phyloP scores from a whole-genome alignment of 1,284 basidiomycete species.

The Puccinia sorghi region DNA sequence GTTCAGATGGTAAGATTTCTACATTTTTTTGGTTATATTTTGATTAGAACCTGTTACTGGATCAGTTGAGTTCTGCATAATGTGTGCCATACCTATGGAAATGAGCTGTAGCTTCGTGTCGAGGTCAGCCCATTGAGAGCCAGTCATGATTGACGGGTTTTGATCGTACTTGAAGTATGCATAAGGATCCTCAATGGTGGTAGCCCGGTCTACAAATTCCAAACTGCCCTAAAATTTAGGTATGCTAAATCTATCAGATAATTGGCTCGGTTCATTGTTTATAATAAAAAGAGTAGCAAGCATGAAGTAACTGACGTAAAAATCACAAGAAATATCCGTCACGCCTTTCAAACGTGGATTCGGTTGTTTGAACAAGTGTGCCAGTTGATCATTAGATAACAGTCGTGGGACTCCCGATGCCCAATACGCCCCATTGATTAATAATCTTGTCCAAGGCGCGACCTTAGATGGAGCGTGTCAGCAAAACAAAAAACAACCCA shows the following conservation, averaged over 20 bases:
- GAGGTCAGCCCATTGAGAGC: slow-evolving; percentile 18
- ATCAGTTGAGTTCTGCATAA: slow-evolving; percentile 49
- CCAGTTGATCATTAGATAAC: slow-evolving; percentile 70
- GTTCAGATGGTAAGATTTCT: slow-evolving; percentile 80
- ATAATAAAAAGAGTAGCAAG: too few relatives aligned
- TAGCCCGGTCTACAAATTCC: slow-evolving; percentile 72
- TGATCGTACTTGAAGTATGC: slow-evolving; percentile 60
- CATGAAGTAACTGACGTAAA: slow-evolving; percentile 63
- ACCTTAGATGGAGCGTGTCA: slow-evolving; percentile 62
- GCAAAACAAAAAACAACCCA: neutral
- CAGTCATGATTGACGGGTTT: neutral
- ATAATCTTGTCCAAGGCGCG: slow-evolving; percentile 76
- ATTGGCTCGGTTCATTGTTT: too few relatives aligned
- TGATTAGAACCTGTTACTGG: neutral
- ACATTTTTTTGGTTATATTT: slow-evolving; percentile 60
- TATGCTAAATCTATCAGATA: neutral
- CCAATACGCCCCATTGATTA: slow-evolving; percentile 86
- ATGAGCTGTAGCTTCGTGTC: slow-evolving; percentile 60
- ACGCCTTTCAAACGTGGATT: slow-evolving; percentile 67
- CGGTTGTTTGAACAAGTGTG: slow-evolving; percentile 64
- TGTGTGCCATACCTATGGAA: slow-evolving; percentile 54
- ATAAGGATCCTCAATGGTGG: slow-evolving; percentile 73
- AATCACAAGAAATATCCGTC: slow-evolving; percentile 82
- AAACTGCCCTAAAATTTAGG: slow-evolving; percentile 68
- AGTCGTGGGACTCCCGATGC: slow-evolving; percentile 72